Conservation (phyloP, 2,329 filamentous ascomycete genomes). For the Fusarium multiceps region DNA sequence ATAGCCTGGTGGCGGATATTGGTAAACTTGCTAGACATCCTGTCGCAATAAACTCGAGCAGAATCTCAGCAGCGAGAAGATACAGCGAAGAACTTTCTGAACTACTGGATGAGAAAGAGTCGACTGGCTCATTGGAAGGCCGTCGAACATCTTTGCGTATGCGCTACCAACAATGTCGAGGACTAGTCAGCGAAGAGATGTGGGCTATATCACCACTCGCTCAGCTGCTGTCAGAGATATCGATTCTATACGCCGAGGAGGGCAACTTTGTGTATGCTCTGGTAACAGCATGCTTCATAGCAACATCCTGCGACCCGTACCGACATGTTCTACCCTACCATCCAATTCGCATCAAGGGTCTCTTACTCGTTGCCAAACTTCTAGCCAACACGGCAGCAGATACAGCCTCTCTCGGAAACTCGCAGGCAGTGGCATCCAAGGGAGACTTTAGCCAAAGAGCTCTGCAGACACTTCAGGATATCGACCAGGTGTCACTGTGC, state of each 20-base stretch:
- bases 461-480: constrained; percentile 52
- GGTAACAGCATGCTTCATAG: constrained; percentile 60
- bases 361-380: constrained; percentile 64
- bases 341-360: constrained; percentile 60
- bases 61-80: constrained; percentile 28
- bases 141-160: constrained; percentile 35
- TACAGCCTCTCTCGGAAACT: constrained; percentile 46
- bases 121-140: constrained; percentile 44
- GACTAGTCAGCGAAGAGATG: constrained; percentile 46
- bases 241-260: constrained; percentile 58
- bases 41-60: constrained; percentile 37
- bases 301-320: constrained; percentile 62
- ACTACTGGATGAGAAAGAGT: constrained; percentile 40
- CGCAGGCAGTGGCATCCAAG: constrained; percentile 42
- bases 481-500: constrained; percentile 65
- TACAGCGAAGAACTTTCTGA: constrained; percentile 47
- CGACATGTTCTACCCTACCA: constrained; percentile 63
- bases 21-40: constrained; percentile 46
- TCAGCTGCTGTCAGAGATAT: constrained; percentile 57
- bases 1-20: constrained; percentile 59
- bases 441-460: constrained; percentile 40
- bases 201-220: constrained; percentile 64
- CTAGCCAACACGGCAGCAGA: constrained; percentile 61
- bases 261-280: constrained; percentile 58
- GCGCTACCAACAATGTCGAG: constrained; percentile 42